phyloP scores from a whole-genome alignment of 768 basidiomycete genomes.

The Suillus brevipes region DNA sequence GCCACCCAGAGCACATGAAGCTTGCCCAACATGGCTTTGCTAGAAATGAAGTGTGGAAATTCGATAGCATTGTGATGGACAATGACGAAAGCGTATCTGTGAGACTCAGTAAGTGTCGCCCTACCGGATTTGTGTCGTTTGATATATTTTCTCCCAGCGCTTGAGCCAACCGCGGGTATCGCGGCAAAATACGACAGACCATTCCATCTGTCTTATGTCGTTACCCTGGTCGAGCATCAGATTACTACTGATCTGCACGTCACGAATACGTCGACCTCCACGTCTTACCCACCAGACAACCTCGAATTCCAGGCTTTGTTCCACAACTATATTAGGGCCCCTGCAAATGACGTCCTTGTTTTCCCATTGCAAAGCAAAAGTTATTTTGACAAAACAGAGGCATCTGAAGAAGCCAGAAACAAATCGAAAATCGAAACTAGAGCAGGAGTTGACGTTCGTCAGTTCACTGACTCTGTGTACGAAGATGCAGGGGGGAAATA shows the following conservation, averaged over 20 bases:
- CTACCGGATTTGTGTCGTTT: neutral
- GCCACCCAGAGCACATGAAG: conserved; percentile 65
- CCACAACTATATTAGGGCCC: conserved; percentile 83
- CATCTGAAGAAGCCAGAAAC: conserved; percentile 47
- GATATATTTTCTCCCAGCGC: conserved; percentile 40
- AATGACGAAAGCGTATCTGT: conserved; percentile 73
- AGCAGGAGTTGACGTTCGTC: conserved; percentile 62
- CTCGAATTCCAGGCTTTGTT: conserved; percentile 92
- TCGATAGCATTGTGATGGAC: conserved; percentile 63
- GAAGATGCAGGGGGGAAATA: conserved; percentile 60
- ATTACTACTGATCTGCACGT: conserved; percentile 83
- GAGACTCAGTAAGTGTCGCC: conserved; percentile 59
- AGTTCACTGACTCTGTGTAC: conserved; percentile 76
- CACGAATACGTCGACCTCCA: conserved; percentile 58
- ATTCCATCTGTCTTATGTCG: conserved; percentile 78
- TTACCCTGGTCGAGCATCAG: conserved; percentile 72
- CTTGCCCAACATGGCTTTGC: conserved; percentile 93
- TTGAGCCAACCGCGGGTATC: conserved; percentile 65
- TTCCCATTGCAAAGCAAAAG: conserved; percentile 59
- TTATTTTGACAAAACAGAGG: conserved; percentile 84
- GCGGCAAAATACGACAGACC: conserved; percentile 54
- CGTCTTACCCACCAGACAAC: conserved; percentile 36
- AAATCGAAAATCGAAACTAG: conserved; percentile 59
- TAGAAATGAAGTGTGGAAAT: conserved; percentile 72
- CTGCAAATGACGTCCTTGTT: conserved; percentile 58